Conservation (phyloP, 1,139 yeast species). For the Candida pseudocylindracea region DNA sequence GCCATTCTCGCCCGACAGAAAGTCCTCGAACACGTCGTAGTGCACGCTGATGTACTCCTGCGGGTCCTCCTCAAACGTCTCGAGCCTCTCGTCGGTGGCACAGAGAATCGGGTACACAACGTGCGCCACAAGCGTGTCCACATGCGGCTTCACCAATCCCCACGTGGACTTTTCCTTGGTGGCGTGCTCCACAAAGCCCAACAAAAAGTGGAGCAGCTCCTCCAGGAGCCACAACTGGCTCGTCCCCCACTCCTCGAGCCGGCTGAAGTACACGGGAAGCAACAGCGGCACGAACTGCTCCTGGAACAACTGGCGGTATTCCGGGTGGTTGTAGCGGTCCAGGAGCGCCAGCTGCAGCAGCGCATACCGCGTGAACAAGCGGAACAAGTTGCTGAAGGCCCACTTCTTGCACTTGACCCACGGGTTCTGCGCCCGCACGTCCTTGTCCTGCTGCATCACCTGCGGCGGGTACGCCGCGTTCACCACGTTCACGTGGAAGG, state of each 20-base stretch:
- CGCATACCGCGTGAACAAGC: constrained; percentile 60
- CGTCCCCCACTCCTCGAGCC: constrained; percentile 55
- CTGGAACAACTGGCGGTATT: constrained; percentile 23
- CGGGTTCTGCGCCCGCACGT: no score
- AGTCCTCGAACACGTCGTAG: constrained; percentile 43
- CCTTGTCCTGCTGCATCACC: constrained; percentile 3
- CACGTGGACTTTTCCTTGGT: constrained; percentile 49
- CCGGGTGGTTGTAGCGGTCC: constrained; percentile 25
- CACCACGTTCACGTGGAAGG: constrained; percentile 50
- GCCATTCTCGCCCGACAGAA: constrained; percentile 43
- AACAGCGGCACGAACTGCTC: constrained; percentile 53
- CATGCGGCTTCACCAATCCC: constrained; percentile 48
- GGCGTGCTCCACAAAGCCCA: constrained; percentile 52
- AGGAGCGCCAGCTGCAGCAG: constrained; percentile 18
- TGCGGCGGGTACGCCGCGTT: constrained; percentile 34
- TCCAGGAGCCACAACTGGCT: constrained; percentile 47
- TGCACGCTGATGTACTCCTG: constrained; percentile 72
- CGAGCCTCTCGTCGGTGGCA: constrained; percentile 49
- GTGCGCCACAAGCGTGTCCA: constrained; percentile 40
- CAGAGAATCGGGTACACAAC: constrained; percentile 63
- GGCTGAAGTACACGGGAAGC: constrained; percentile 34
- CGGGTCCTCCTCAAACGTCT: constrained; percentile 72
- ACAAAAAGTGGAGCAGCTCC: constrained; percentile 40
- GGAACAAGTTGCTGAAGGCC: constrained; percentile 61
- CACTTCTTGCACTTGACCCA: constrained; percentile 62